Conservation (phyloP, 179 eudicot species). For the Vitellaria paradoxa region DNA sequence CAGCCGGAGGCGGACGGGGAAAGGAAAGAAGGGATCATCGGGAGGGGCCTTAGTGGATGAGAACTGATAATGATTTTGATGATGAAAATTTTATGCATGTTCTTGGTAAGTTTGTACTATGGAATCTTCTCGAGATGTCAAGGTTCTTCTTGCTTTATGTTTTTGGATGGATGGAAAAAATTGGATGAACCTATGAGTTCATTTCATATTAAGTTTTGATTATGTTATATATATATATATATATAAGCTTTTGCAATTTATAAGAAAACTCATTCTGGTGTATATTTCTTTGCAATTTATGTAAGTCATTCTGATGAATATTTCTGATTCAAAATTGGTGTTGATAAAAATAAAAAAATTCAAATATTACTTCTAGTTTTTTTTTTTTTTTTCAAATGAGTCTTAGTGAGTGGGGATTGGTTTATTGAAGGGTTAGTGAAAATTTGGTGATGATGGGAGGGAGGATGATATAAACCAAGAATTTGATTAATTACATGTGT, state of each 20-base stretch:
- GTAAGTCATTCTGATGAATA: too few species aligned
- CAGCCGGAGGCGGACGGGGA: constrained; percentile 33
- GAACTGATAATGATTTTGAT: not conserved
- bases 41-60: constrained; percentile 15
- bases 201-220: not conserved
- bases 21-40: constrained; percentile 26
- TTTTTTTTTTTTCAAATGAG: too few species aligned
- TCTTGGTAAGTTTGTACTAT: constrained; percentile 11
- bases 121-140: not conserved
- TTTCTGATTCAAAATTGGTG: too few species aligned
- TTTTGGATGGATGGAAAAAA: constrained; percentile 1
- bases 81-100: not conserved
- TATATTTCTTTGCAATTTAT: too few species aligned
- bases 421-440: not conserved
- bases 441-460: not conserved
- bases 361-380: too few species aligned
- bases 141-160: constrained; percentile 5
- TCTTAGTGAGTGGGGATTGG: not conserved
- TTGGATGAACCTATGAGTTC: not conserved
- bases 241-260: too few species aligned
- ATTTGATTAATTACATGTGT: not conserved
- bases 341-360: too few species aligned
- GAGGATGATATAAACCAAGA: not conserved
- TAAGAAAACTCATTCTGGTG: too few species aligned
- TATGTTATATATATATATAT: not conserved